Evolutionary conservation across 257 asterid genomes (phyloP).

Genomic region (Leonotis leonurus): DNA sequence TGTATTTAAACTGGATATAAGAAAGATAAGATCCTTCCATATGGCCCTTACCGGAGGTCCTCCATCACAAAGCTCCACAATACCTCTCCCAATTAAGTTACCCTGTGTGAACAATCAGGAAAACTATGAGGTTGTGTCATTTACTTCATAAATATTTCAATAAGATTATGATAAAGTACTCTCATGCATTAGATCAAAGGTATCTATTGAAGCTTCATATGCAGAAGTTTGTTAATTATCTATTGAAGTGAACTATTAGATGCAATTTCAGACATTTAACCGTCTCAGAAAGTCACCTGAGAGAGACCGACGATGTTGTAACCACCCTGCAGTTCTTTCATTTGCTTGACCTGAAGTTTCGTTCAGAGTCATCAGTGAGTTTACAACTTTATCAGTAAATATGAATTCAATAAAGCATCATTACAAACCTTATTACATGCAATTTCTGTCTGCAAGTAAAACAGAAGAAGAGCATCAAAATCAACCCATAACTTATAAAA

Average conservation of each 20-base stretch:
- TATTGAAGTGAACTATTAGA: neutral
- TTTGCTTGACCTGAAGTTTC: constrained; percentile 67
- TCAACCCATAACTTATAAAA: neutral
- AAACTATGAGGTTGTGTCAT: constrained; percentile 7
- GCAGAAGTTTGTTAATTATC: neutral
- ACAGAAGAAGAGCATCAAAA: constrained; percentile 16
- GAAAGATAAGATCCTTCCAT: neutral
- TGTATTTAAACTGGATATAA: neutral
- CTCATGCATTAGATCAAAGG: neutral
- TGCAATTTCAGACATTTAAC: neutral
- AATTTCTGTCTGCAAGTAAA: constrained; percentile 62
- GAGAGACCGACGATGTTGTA: constrained; percentile 95
- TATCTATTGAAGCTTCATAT: neutral
- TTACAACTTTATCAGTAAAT: constrained; percentile 11
- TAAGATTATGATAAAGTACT: neutral
- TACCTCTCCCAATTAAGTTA: constrained; percentile 85
- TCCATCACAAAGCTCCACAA: constrained; percentile 80
- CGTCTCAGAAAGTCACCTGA: constrained; percentile 46
- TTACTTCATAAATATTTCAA: neutral
- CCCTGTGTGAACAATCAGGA: constrained; percentile 51
- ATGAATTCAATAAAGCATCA: constrained; percentile 12
- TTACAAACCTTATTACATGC: constrained; percentile 75
- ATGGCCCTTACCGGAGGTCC: constrained; percentile 76
- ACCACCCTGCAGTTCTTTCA: constrained; percentile 73
- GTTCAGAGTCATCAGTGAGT: constrained; percentile 12